Conservation (phyloP, 257 asterid species). For the Datura wrightii region DNA sequence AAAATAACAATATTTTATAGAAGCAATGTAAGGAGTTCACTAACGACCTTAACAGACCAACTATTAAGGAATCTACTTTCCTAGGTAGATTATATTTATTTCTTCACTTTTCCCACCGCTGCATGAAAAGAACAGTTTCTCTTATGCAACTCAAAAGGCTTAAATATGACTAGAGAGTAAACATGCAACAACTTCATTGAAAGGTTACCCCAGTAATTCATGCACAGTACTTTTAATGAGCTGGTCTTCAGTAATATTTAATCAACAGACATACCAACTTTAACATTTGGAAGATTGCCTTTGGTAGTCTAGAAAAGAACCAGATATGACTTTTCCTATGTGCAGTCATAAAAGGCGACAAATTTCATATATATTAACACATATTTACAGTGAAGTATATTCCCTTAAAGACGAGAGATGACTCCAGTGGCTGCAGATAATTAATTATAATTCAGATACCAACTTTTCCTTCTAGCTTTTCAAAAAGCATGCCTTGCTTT, state of each 20-base stretch:
- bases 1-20: not conserved
- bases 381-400: not conserved
- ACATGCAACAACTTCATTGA: not conserved
- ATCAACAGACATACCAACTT: not conserved
- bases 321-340: not conserved
- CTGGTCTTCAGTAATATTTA: not conserved
- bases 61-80: not conserved
- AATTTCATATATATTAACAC: not conserved
- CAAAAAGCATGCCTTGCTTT: not conserved
- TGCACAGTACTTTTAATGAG: not conserved
- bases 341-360: not conserved
- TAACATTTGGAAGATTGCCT: not conserved
- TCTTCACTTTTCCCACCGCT: not conserved
- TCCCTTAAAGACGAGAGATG: not conserved
- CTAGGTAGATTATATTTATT: not conserved
- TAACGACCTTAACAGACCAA: not conserved
- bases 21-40: not conserved
- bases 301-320: slow-evolving; percentile 8
- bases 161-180: not conserved
- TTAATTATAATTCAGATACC: not conserved
- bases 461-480: not conserved
- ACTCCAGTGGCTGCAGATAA: not conserved
- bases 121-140: not conserved
- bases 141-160: not conserved
- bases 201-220: not conserved